Percentiles rank a stretch among this genome's conserved stretches.
phyloP scores from a whole-genome alignment of 2,329 filamentous ascomycete species.

The Microsporum canis region DNA sequence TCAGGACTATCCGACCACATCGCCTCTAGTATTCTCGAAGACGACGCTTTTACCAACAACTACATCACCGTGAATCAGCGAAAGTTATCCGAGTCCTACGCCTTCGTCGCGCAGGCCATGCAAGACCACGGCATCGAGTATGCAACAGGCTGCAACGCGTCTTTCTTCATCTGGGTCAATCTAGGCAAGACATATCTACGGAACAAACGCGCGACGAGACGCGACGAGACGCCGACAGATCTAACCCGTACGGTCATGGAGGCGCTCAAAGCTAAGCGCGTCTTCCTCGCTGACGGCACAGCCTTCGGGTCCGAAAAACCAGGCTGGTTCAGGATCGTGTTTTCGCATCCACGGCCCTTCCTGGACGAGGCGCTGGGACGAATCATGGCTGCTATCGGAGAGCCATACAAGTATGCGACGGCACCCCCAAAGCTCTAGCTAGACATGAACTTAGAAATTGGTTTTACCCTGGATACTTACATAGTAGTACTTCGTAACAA shows the following conservation, averaged over 20 bases:
- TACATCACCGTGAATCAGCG: constrained; percentile 38
- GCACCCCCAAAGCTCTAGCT: not conserved
- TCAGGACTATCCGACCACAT: constrained; percentile 37
- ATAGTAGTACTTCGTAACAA: no score
- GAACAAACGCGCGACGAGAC: not conserved
- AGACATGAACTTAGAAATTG: not conserved
- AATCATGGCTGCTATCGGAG: constrained; percentile 16
- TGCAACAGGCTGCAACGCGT: constrained; percentile 41
- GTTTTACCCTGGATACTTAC: not conserved
- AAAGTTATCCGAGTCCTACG: constrained; percentile 33
- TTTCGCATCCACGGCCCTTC: constrained; percentile 24
- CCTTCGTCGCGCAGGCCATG: constrained; percentile 30
- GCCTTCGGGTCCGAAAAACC: constrained; percentile 29
- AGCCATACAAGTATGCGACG: not conserved
- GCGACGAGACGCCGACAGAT: constrained; percentile 17
- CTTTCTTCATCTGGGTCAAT: constrained; percentile 47
- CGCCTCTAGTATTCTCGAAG: constrained; percentile 34
- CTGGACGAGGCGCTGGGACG: constrained; percentile 26
- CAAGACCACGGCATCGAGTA: constrained; percentile 36
- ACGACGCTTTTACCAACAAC: constrained; percentile 33
- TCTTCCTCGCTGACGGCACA: constrained; percentile 28
- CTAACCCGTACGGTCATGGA: constrained; percentile 24
- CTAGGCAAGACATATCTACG: constrained; percentile 26
- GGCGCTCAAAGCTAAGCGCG: constrained; percentile 26
- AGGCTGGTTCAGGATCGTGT: constrained; percentile 37